Evolutionary conservation across 2,329 filamentous ascomycete species (phyloP).

Genomic region (Aspergillus aculeatus): DNA sequence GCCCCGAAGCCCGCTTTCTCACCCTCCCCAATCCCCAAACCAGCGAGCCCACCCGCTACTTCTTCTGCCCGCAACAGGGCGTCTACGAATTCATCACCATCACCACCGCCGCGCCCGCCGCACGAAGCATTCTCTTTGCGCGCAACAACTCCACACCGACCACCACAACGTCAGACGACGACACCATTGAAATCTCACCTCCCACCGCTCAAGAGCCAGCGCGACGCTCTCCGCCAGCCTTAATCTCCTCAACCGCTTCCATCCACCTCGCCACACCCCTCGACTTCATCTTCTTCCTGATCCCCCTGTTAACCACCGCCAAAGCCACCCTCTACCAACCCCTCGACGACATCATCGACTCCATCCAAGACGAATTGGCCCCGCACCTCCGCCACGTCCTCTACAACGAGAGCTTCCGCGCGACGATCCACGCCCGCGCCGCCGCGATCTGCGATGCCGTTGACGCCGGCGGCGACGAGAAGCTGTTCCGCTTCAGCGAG

Average conservation of each 20-base stretch:
- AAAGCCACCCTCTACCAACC: conserved; percentile 50
- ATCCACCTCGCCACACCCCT: conserved; percentile 81
- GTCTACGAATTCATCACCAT: conserved; percentile 63
- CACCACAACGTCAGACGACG: conserved; percentile 39
- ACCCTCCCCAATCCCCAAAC: conserved; percentile 57
- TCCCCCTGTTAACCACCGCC: conserved; percentile 65
- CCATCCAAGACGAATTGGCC: conserved; percentile 39
- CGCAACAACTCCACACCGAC: conserved; percentile 16
- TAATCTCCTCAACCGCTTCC: conserved; percentile 64
- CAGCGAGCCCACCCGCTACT: conserved; percentile 51
- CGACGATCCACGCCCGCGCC: conserved; percentile 64
- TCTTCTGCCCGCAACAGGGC: conserved; percentile 58
- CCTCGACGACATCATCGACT: conserved; percentile 51
- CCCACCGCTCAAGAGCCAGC: not conserved
- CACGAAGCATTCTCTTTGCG: conserved; percentile 57
- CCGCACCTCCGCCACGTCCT: conserved; percentile 43
- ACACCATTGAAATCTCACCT: conserved; percentile 29
- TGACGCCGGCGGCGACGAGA: conserved; percentile 77
- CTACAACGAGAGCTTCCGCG: conserved; percentile 39
- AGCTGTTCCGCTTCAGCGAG: conserved; percentile 77
- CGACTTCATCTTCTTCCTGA: conserved; percentile 78
- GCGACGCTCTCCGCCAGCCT: not conserved
- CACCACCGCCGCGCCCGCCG: conserved; percentile 49
- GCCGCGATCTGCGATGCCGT: conserved; percentile 74
- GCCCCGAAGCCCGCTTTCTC: conserved; percentile 54